Evolutionary conservation across 1,139 yeast species (phyloP).

Genomic region (Magnusiomyces ingens): DNA sequence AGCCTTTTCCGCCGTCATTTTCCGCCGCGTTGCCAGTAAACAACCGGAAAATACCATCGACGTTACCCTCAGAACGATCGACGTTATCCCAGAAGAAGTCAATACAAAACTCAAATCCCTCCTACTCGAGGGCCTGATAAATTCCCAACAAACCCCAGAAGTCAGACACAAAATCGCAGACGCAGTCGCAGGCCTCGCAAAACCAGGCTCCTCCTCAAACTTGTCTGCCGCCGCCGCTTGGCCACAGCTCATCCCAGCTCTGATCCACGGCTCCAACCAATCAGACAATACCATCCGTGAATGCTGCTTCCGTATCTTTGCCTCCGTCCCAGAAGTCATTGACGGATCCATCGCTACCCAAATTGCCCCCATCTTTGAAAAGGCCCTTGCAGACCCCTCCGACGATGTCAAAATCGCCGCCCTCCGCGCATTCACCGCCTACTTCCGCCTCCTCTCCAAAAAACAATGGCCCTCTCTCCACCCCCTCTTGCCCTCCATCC

Average conservation of each 20-base stretch:
- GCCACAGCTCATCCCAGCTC: constrained; percentile 71
- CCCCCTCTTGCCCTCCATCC: constrained; percentile 71
- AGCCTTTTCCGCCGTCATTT: constrained; percentile 77
- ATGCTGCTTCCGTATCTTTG: constrained; percentile 81
- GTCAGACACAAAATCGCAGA: constrained; percentile 91
- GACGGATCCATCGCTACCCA: constrained; percentile 41
- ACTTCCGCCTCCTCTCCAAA: constrained; percentile 76
- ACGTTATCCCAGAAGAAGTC: constrained; percentile 55
- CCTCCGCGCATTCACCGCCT: constrained; percentile 86
- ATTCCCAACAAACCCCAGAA: constrained; percentile 53
- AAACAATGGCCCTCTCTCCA: constrained; percentile 69
- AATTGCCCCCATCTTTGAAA: constrained; percentile 61
- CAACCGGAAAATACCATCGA: constrained; percentile 56
- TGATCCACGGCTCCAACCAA: constrained; percentile 60
- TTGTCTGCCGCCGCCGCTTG: constrained; percentile 37
- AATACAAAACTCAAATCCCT: constrained; percentile 56
- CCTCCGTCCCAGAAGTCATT: constrained; percentile 76
- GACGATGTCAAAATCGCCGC: constrained; percentile 89
- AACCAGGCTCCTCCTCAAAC: constrained; percentile 23
- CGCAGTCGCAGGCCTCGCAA: constrained; percentile 86
- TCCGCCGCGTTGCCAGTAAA: constrained; percentile 78
- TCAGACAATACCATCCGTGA: constrained; percentile 73
- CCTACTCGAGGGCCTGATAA: constrained; percentile 61
- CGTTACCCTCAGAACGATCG: constrained; percentile 72
- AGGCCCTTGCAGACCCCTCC: constrained; percentile 69